phyloP scores from a whole-genome alignment of 2,329 filamentous ascomycete species.

The Xylariaceae sp. region DNA sequence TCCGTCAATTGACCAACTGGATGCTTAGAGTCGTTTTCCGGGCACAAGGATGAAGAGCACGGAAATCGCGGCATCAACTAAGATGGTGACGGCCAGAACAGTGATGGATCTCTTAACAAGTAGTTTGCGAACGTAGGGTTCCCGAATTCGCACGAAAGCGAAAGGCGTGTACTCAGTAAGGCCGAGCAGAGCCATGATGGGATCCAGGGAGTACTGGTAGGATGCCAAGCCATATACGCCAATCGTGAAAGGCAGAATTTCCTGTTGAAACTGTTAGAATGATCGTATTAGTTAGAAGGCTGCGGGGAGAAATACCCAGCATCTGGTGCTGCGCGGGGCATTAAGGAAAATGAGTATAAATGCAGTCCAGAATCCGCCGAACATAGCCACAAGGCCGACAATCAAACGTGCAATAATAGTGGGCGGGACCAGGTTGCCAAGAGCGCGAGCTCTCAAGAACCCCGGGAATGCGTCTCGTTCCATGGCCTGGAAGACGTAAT shows the following conservation, averaged over 20 bases:
- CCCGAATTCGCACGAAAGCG: slow-evolving; percentile 80
- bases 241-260: slow-evolving; percentile 85
- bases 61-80: slow-evolving; percentile 77
- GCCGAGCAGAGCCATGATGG: slow-evolving; percentile 80
- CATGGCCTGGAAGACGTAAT: slow-evolving; percentile 99
- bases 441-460: slow-evolving; percentile 88
- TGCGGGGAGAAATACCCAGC: slow-evolving; percentile 66
- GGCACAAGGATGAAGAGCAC: slow-evolving; percentile 93
- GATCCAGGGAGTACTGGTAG: slow-evolving; percentile 94
- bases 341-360: slow-evolving; percentile 92
- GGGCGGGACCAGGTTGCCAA: slow-evolving; percentile 91
- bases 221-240: slow-evolving; percentile 85
- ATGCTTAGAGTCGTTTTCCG: slow-evolving; percentile 66
- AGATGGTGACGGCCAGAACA: slow-evolving; percentile 68
- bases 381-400: slow-evolving; percentile 78
- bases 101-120: slow-evolving; percentile 79
- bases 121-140: slow-evolving; percentile 85
- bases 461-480: slow-evolving; percentile 98
- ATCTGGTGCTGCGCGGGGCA: slow-evolving; percentile 66
- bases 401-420: slow-evolving; percentile 84
- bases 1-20: background rate
- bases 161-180: slow-evolving; percentile 96
- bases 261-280: slow-evolving; percentile 31
- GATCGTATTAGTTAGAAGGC: background rate
- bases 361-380: slow-evolving; percentile 88